Percentiles rank a stretch among this genome's conserved stretches.
Conservation (phyloP, 2,329 filamentous ascomycete genomes). For the Hortaea werneckii region DNA sequence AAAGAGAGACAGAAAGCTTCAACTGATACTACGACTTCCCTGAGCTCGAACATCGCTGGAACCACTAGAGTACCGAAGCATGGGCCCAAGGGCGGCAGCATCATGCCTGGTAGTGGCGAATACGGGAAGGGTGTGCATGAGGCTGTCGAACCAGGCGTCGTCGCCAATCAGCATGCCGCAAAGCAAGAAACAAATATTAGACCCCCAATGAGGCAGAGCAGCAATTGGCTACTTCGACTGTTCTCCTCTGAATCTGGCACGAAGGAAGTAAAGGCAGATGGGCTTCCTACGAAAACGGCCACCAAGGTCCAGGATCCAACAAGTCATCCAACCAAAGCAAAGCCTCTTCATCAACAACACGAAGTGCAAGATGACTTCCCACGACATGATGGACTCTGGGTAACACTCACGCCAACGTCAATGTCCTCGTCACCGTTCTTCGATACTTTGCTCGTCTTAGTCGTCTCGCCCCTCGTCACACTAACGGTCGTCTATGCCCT, state of each 20-base stretch:
- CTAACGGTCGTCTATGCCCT: conserved; percentile 87
- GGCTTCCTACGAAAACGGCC: conserved; percentile 1
- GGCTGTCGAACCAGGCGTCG: conserved; percentile 11
- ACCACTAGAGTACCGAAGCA: conserved; percentile 16
- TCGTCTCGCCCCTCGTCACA: conserved; percentile 86
- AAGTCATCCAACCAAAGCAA: background rate
- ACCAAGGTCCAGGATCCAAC: conserved; percentile 1
- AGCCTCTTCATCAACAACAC: conserved; percentile 6
- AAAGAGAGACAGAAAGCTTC: conserved; percentile 21
- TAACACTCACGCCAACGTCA: conserved; percentile 86
- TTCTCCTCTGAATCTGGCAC: background rate
- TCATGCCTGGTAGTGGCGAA: conserved; percentile 63
- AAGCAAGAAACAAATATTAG: conserved; percentile 5
- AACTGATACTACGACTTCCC: conserved; percentile 6
- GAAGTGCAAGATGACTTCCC: conserved; percentile 3
- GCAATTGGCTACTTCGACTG: conserved; percentile 5
- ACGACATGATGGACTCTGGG: conserved; percentile 72
- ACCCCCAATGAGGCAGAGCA: background rate
- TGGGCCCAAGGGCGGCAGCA: conserved; percentile 50
- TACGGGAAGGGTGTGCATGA: conserved; percentile 41
- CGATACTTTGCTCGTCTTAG: conserved; percentile 90
- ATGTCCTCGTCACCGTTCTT: conserved; percentile 86
- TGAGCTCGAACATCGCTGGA: conserved; percentile 5
- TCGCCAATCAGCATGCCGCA: conserved; percentile 1
- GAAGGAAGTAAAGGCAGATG: background rate